Evolutionary conservation across 257 asterid species (phyloP), one percentile per base, ranked within the genome.

Genomic region (Mentha longifolia): DNA sequence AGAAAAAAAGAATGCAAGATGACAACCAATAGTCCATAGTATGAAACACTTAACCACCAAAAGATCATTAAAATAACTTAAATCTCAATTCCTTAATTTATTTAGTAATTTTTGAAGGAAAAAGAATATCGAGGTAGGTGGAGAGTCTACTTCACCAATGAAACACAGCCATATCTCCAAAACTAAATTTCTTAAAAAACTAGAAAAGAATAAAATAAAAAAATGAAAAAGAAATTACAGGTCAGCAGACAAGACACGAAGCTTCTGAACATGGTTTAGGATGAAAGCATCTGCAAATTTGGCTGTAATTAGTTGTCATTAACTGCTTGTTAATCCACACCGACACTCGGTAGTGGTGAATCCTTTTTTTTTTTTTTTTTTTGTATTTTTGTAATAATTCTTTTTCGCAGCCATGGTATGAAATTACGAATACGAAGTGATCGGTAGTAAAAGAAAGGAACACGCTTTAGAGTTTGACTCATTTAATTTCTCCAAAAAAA

Each of bases 281-380:
- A 28, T 3, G 33, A 65, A 61, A n/a, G 60, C 56, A 68, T 70
- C 33, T 47, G 25, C 59, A 3, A 59, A 25, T 50, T 51, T 70
- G 73, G 83, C 71, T 84, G 84, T 81, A 80, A 76, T 81, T 85
- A 79, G 89, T 85, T 81, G 88, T 83, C 82, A 83, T 77, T 84
- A 76, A 84, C 78, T 72, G 61, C 60, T 67, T 75, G 65, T 82
- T 79, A 77, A 70, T 80, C 70, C 31, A 76, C 87, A 82, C 81
- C 91, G 81, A 82, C 87, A 84, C 82, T 78, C 33, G 60, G 17
- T 28, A 50, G 56, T 51, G 78, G 78, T 75, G 84, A 78, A 78
- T 80, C 84, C 69, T 81, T 16, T 64, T 20, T 42, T 1, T 0
- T 2, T 41, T 42, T 43, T 0, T 39, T 12, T 39, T 11, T 11